Conservation (phyloP, 768 basidiomycete species). For the Termitomyces sp. region DNA sequence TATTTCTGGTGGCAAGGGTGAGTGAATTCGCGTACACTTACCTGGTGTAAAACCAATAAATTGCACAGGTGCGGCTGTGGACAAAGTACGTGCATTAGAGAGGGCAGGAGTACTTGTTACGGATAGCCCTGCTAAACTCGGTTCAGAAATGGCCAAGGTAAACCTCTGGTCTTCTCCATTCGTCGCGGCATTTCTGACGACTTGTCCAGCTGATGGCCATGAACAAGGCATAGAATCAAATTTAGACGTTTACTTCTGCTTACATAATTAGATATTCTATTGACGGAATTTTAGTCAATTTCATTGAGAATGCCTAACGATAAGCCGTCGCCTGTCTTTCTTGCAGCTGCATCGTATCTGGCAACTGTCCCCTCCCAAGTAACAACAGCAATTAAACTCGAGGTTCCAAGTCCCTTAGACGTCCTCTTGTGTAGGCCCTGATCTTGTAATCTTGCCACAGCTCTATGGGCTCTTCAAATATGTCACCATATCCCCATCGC, state of each 20-base stretch:
- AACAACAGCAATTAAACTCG: slow-evolving; percentile 66
- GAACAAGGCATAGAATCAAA: slow-evolving; percentile 42
- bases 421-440: slow-evolving; percentile 40
- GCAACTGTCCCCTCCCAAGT: slow-evolving; percentile 56
- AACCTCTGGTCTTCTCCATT: slow-evolving; percentile 16
- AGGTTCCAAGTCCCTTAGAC: slow-evolving; percentile 50
- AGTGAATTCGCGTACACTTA: slow-evolving; percentile 17
- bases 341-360: slow-evolving; percentile 63
- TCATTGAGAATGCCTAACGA: slow-evolving; percentile 22
- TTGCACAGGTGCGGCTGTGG: slow-evolving; percentile 73
- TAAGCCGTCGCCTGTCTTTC: slow-evolving; percentile 41
- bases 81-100: slow-evolving; percentile 91
- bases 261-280: slow-evolving; percentile 22
- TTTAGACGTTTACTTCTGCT: slow-evolving; percentile 19
- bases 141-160: slow-evolving; percentile 85
- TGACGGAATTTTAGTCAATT: slow-evolving; percentile 1
- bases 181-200: slow-evolving; percentile 5
- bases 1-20: slow-evolving; percentile 96
- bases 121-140: slow-evolving; percentile 95
- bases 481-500: slow-evolving; percentile 56
- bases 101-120: slow-evolving; percentile 92
- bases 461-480: slow-evolving; percentile 86
- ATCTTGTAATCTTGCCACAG: slow-evolving; percentile 38
- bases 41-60: background rate
- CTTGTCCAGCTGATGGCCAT: slow-evolving; percentile 67